Conservation (phyloP, 306 rosid species). For the Prunus campanulata region DNA sequence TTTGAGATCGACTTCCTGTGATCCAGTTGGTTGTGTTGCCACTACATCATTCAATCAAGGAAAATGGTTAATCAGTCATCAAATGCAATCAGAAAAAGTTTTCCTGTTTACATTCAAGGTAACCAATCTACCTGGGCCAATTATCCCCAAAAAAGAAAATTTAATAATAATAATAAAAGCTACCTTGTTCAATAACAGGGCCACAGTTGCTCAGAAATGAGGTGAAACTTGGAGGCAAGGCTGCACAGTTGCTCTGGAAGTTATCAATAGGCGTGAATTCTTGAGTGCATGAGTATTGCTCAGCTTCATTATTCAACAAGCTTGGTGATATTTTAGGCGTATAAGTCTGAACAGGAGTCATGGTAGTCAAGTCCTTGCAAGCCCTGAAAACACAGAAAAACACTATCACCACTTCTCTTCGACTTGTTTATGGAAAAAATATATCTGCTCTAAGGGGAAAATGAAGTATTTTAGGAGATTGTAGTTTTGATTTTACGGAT, state of each 20-base stretch:
- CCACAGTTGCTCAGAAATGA: slow-evolving; percentile 57
- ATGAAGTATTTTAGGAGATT: not conserved
- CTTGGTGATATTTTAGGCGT: not conserved
- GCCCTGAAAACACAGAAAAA: slow-evolving; percentile 47
- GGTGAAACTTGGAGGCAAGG: slow-evolving; percentile 88
- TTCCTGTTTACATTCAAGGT: not conserved
- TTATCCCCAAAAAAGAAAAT: not conserved
- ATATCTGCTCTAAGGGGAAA: slow-evolving; percentile 2
- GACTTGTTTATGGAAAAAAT: slow-evolving; percentile 8
- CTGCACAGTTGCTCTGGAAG: slow-evolving; percentile 41
- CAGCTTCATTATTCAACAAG: slow-evolving; percentile 26
- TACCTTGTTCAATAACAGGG: slow-evolving; percentile 52
- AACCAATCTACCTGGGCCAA: slow-evolving; percentile 38
- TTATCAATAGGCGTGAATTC: slow-evolving; percentile 28
- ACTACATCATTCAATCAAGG: slow-evolving; percentile 28
- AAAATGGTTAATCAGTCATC: slow-evolving; percentile 18
- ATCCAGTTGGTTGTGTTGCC: slow-evolving; percentile 44
- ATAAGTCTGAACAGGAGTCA: not conserved
- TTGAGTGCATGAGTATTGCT: slow-evolving; percentile 33
- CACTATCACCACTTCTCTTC: slow-evolving; percentile 22
- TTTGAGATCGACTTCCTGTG: slow-evolving; percentile 54
- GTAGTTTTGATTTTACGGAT: slow-evolving; percentile 37
- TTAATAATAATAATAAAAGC: not conserved
- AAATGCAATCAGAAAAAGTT: slow-evolving; percentile 16
- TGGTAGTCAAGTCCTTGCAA: not conserved